Percentiles rank a stretch among this genome's conserved stretches.
phyloP scores from a whole-genome alignment of 208 protist species.

The Trypanosoma theileri region DNA sequence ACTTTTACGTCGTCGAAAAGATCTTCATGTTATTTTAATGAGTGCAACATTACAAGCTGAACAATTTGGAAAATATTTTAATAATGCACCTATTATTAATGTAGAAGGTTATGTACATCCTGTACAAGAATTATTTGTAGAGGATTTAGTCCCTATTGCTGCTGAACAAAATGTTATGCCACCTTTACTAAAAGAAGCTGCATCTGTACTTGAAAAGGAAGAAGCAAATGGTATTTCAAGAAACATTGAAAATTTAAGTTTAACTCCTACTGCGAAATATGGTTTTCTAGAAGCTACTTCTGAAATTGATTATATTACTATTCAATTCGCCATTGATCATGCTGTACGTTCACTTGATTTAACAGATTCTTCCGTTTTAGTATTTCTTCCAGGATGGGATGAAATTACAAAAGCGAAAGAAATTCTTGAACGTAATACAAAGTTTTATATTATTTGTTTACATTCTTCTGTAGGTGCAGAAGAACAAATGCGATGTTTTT shows the following conservation, averaged over 20 bases:
- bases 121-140: constrained; percentile 83
- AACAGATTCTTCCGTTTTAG: constrained; percentile 69
- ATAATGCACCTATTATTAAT: constrained; percentile 75
- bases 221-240: not conserved
- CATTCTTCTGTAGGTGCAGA: constrained; percentile 95
- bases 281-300: constrained; percentile 58
- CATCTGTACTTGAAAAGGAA: constrained; percentile 18
- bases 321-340: constrained; percentile 86
- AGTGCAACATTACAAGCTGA: constrained; percentile 92
- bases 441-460: constrained; percentile 77
- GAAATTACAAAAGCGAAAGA: constrained; percentile 83
- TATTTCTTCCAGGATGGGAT: constrained; percentile 93
- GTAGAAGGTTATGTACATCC: constrained; percentile 84
- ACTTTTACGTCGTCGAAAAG: constrained; percentile 59
- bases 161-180: constrained; percentile 74
- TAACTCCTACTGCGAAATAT: constrained; percentile 40
- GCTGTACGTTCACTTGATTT: constrained; percentile 75
- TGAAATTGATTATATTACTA: constrained; percentile 83
- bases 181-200: constrained; percentile 68
- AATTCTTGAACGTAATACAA: constrained; percentile 68
- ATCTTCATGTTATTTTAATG: constrained; percentile 98
- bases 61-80: constrained; percentile 86
- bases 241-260: not conserved
- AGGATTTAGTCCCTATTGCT: constrained; percentile 71
- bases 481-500: constrained; percentile 97